Conservation (phyloP, 2,329 filamentous ascomycete genomes). For the Colletotrichum euphorbiae region DNA sequence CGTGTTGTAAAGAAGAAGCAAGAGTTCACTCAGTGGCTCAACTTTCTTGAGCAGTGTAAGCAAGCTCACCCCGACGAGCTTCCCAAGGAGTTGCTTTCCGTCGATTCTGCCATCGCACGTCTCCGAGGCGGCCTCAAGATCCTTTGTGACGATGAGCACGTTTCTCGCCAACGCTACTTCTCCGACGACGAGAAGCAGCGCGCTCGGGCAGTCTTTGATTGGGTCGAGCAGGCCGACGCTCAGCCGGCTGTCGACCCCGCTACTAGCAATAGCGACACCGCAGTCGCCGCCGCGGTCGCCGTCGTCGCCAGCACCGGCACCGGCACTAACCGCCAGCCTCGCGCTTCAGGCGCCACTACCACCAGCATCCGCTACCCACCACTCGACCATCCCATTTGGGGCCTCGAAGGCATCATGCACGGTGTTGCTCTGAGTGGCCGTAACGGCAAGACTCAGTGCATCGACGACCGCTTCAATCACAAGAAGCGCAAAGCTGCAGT, state of each 20-base stretch:
- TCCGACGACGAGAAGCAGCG: neutral
- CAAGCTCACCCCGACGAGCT: neutral
- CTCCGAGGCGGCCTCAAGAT: neutral
- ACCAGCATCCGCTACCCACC: neutral
- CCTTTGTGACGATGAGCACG: neutral
- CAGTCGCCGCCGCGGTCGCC: neutral
- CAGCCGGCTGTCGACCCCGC: neutral
- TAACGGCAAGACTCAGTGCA: neutral
- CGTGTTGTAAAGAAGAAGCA: constrained; percentile 2
- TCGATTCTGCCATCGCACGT: neutral
- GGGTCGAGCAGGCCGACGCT: neutral
- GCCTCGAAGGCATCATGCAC: neutral
- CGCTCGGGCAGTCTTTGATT: neutral
- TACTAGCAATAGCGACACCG: neutral
- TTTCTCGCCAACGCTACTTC: neutral
- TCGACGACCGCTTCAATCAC: neutral
- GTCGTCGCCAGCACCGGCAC: neutral
- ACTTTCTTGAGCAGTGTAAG: neutral
- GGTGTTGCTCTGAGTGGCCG: constrained; percentile 6
- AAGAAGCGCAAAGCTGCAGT: neutral
- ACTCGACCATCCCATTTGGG: neutral
- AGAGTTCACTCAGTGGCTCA: neutral
- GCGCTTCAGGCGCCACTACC: neutral
- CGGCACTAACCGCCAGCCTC: neutral
- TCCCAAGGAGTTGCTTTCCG: neutral